These are phyloP conservation scores for Eremochloa ophiuroides DNA, from an alignment of 176 grass and related monocot genomes.

Conservation along the genomic window DNA sequence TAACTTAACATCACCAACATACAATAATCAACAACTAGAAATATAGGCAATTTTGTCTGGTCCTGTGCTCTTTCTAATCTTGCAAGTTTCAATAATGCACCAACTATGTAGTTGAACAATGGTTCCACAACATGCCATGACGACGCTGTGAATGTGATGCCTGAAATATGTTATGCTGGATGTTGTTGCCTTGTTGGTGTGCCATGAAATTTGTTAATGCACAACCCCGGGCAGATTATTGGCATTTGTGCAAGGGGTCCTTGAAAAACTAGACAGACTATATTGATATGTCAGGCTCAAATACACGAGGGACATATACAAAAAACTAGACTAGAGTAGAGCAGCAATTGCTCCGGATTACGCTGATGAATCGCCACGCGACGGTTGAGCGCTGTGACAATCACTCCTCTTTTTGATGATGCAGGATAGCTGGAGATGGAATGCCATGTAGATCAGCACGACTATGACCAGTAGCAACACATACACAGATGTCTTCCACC, in stretches of 20 bases:
- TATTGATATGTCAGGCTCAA: background rate
- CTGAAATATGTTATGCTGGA: no score
- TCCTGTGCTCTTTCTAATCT: background rate
- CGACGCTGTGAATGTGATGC: no score
- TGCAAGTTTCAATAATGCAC: background rate
- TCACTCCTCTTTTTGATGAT: background rate
- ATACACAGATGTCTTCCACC: background rate
- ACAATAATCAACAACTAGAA: no score
- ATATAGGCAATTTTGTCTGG: no score
- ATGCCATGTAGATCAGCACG: background rate
- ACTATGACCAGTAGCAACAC: background rate
- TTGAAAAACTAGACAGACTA: no score
- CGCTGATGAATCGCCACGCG: no score
- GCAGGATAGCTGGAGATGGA: background rate
- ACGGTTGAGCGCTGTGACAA: no score
- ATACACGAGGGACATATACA: background rate
- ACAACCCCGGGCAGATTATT: no score
- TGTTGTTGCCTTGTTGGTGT: background rate
- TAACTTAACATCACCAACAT: no score
- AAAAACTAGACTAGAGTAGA: background rate
- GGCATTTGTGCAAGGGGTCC: no score
- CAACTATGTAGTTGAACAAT: background rate
- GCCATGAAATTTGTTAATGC: background rate
- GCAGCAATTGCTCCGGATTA: background rate
- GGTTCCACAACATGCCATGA: no score